These are phyloP conservation scores for Chlorella variabilis DNA, from an alignment of 163 green algal species.

Conservation along the genomic window DNA sequence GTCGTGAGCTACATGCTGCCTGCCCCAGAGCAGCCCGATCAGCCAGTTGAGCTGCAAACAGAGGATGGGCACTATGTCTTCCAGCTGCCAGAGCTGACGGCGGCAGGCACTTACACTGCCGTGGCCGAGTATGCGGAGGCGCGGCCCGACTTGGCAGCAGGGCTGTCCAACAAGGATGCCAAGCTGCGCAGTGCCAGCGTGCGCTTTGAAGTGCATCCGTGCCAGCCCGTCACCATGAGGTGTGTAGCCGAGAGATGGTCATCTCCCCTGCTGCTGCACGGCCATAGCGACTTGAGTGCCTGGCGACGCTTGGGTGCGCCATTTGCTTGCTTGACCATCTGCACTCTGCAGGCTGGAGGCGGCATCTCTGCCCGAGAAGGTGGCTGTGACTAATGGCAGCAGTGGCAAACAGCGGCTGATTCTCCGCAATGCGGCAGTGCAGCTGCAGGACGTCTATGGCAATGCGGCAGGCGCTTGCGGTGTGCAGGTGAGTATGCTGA, in stretches of 20 bases:
- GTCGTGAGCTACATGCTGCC: conserved; percentile 4
- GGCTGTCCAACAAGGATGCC: conserved; percentile 50
- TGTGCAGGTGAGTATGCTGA: conserved; percentile 41
- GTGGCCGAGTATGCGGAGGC: conserved; percentile 68
- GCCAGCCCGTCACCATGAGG: conserved; percentile 32
- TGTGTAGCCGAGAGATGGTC: not conserved
- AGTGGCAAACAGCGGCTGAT: conserved; percentile 49
- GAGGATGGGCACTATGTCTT: conserved; percentile 35
- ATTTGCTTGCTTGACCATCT: not conserved
- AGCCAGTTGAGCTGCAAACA: not conserved
- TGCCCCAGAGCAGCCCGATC: not conserved
- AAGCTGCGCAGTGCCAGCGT: conserved; percentile 57
- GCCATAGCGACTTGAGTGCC: too few relatives aligned
- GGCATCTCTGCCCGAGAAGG: conserved; percentile 32
- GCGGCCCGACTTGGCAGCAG: conserved; percentile 42
- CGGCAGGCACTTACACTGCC: conserved; percentile 61
- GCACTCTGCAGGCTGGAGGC: conserved; percentile 40
- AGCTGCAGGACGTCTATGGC: conserved; percentile 67
- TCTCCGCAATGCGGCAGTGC: conserved; percentile 54
- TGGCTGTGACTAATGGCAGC: conserved; percentile 67
- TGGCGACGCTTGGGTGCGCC: too few relatives aligned
- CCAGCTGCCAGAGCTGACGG: conserved; percentile 44
- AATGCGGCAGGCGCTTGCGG: conserved; percentile 55
- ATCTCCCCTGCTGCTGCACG: too few relatives aligned
- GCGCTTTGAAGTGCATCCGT: conserved; percentile 49